Evolutionary conservation across 208 protist species (phyloP), one percentile per base, ranked within the genome.

Genomic region (Leishmania tropica): DNA sequence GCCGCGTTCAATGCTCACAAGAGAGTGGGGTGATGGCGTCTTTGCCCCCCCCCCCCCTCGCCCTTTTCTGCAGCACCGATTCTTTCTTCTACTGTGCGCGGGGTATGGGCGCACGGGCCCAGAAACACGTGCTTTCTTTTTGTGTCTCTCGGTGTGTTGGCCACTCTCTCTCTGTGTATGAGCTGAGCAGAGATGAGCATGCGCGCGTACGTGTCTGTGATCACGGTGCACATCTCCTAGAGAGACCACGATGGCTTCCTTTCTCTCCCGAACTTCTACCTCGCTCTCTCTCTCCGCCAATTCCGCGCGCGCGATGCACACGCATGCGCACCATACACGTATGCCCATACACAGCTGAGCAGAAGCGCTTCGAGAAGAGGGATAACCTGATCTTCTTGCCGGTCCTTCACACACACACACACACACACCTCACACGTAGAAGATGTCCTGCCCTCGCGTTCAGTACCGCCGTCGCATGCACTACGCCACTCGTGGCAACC

Each of bases 391-490:
- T 71, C 37, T 47, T 40, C 70, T 75, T 31, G 28, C 28, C 28
- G 24, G 70, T 37, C 28, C 13, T 53, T 53, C 45, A 45, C 42
- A 45, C 24, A 60, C 42, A 45, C 42, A 45, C 68, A 10, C 28
- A 47, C 24, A 6, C 21, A 24, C 40, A 0, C 28, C 45, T 37
- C 71, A 75, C 10, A 74, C 65, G 19, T 13, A 37, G 54, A 80
- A 64, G 47, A 95, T 94, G 91, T 67, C 86, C 65, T 96, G 89
- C 85, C 90, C 89, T 72, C 92, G 90, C 85, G 90, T 95, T 54
- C 87, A 87, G 42, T 96, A 96, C 89, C 91, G 91, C 79, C 89
- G 92, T 83, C 88, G 90, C 83, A 94, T 92, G 87, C 91, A 96
- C 88, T 95, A 96, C 84, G 89, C 90, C 53, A 95, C 84, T 60